Percentiles rank a stretch among this genome's conserved stretches.
Evolutionary conservation across 306 rosid genomes (phyloP).

Genomic region (Malus asiatica): DNA sequence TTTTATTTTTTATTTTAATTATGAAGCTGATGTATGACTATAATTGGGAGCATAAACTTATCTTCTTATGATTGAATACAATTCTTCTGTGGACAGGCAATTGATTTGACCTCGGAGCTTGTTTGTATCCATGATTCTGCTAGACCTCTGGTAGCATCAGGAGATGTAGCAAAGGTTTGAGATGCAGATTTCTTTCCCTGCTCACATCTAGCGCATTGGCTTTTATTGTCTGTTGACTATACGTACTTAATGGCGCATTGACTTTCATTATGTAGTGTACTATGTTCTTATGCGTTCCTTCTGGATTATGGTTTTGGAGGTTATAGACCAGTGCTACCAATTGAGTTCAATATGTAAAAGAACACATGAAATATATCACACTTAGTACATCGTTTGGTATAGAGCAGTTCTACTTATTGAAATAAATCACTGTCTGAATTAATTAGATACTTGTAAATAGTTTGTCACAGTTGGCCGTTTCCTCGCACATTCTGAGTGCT

Average conservation of each 20-base stretch:
- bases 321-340: neutral
- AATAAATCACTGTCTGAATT: neutral
- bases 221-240: constrained; percentile 8
- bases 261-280: neutral
- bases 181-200: constrained; percentile 5
- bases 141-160: constrained; percentile 60
- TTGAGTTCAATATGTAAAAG: too few relatives aligned
- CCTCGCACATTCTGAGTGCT: neutral
- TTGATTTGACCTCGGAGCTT: constrained; percentile 69
- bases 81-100: constrained; percentile 45
- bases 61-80: constrained; percentile 8
- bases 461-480: neutral
- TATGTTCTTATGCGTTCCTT: neutral
- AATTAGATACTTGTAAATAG: neutral
- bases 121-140: constrained; percentile 98
- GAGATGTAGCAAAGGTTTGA: constrained; percentile 65
- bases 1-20: neutral
- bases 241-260: neutral
- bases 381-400: too few relatives aligned
- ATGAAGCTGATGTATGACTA: neutral
- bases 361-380: too few relatives aligned
- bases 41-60: neutral
- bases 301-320: neutral
- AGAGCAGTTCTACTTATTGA: neutral
- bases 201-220: constrained; percentile 5